Conservation (phyloP, 2,329 filamentous ascomycete genomes). For the Aspergillus carbonarius region DNA sequence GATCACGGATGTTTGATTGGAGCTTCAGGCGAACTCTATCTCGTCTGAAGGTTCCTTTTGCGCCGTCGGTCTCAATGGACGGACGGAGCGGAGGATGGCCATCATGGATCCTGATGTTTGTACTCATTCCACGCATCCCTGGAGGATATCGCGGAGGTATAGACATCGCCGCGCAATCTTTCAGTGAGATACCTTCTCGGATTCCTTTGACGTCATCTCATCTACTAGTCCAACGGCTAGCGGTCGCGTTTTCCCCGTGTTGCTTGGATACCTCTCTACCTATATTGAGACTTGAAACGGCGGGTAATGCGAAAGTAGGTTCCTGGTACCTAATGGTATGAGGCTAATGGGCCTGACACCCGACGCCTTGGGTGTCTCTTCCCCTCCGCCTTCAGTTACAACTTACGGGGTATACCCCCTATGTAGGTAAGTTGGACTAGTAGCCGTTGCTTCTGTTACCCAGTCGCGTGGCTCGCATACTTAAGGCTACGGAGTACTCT, state of each 20-base stretch:
- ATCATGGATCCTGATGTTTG: neutral
- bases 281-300: conserved; percentile 3
- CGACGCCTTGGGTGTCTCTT: neutral
- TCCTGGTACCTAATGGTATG: conserved; percentile 7
- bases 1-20: conserved; percentile 9
- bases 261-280: neutral
- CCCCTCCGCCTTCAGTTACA: neutral
- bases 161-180: neutral
- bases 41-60: neutral
- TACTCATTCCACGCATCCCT: neutral
- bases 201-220: conserved; percentile 16
- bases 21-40: conserved; percentile 6
- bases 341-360: conserved; percentile 1
- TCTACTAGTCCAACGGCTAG: conserved; percentile 4
- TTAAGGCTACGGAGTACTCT: neutral
- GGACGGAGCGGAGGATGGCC: neutral
- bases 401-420: neutral
- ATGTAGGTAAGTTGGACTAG: neutral
- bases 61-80: neutral
- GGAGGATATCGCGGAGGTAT: neutral
- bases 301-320: conserved; percentile 5
- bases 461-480: neutral
- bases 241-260: neutral
- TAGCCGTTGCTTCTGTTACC: neutral
- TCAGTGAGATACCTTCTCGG: neutral